Evolutionary conservation across 768 basidiomycete species (phyloP).

Genomic region (Leccinum broughii): DNA sequence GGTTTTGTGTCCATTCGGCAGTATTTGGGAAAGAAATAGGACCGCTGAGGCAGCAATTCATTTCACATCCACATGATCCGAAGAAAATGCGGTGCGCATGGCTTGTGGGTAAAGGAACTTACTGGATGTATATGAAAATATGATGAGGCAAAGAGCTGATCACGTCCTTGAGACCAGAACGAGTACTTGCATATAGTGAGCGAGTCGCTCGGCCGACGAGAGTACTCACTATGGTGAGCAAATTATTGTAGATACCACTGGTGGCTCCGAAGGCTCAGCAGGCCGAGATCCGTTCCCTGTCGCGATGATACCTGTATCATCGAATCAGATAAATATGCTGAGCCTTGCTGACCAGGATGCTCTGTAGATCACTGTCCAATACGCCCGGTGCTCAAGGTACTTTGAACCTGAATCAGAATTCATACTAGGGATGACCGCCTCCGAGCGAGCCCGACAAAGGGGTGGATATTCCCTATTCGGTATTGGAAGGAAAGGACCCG

Average conservation of each 20-base stretch:
- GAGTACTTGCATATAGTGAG: not conserved
- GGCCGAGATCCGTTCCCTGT: not conserved
- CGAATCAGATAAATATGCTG: not conserved
- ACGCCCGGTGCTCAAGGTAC: not conserved
- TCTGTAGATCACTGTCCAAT: not conserved
- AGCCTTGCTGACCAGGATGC: not conserved
- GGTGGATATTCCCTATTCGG: conserved; percentile 11
- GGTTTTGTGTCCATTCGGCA: not conserved
- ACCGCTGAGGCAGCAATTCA: not conserved
- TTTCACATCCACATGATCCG: not conserved
- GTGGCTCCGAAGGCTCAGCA: not conserved
- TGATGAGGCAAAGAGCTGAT: not conserved
- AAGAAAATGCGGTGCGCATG: not conserved
- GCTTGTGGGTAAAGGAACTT: not conserved
- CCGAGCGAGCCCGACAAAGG: too few relatives aligned
- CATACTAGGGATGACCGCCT: not conserved
- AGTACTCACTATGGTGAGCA: not conserved
- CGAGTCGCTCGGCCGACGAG: not conserved
- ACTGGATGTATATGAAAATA: not conserved
- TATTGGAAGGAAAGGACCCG: not conserved
- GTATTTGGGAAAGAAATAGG: not conserved
- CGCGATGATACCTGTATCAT: not conserved
- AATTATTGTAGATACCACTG: too few relatives aligned
- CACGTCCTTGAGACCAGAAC: not conserved
- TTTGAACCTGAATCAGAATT: not conserved